Conservation (phyloP, 1,139 yeast genomes). For the Groenewaldozyma sp. region DNA sequence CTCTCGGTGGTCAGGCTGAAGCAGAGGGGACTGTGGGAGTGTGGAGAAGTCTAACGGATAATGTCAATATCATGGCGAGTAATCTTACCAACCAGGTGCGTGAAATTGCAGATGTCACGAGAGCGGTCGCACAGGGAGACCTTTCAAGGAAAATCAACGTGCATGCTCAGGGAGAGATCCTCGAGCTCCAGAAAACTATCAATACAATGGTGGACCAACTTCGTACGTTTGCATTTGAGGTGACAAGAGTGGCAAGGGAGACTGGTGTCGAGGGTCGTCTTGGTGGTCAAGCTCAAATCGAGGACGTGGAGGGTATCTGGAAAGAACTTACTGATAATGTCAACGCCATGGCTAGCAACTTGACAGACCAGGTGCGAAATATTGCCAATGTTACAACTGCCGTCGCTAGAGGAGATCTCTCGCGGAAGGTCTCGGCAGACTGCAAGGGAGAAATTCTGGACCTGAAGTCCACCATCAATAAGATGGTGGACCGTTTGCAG, state of each 20-base stretch:
- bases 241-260: conserved; percentile 79
- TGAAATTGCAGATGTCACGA: conserved; percentile 81
- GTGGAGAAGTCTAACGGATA: conserved; percentile 77
- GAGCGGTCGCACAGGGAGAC: conserved; percentile 78
- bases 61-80: conserved; percentile 80
- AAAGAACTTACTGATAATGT: conserved; percentile 76
- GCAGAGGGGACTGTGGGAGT: conserved; percentile 77
- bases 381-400: conserved; percentile 89
- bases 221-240: conserved; percentile 81
- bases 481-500: conserved; percentile 83
- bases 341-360: conserved; percentile 81
- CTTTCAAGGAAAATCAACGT: conserved; percentile 68
- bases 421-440: conserved; percentile 79
- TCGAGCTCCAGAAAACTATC: conserved; percentile 69
- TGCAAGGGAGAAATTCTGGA: conserved; percentile 83
- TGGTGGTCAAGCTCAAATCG: conserved; percentile 83
- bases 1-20: conserved; percentile 81
- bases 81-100: conserved; percentile 76
- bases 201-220: conserved; percentile 85
- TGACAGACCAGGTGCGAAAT: conserved; percentile 81
- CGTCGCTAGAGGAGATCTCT: conserved; percentile 82
- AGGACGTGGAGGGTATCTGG: conserved; percentile 84
- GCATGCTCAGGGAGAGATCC: conserved; percentile 77
- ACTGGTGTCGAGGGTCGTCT: conserved; percentile 82
- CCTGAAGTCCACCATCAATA: conserved; percentile 67